phyloP scores from a whole-genome alignment of 306 rosid genomes.

The Quercus berberidifolia region DNA sequence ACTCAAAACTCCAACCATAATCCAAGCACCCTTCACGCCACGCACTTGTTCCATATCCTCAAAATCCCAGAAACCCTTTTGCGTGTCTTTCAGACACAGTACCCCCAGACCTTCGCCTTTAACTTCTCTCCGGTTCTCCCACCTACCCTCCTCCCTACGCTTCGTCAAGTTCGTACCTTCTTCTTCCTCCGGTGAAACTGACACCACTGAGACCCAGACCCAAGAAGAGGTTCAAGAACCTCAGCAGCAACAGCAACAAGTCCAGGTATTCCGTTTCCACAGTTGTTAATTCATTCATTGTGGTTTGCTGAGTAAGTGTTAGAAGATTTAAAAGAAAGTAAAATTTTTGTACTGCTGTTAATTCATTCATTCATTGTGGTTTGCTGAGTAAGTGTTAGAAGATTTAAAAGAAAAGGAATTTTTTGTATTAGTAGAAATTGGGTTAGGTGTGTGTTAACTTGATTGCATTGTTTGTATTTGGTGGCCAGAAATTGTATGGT shows the following conservation, averaged over 20 bases:
- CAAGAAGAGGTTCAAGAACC: constrained; percentile 46
- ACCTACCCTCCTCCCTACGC: constrained; percentile 31
- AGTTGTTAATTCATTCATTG: not conserved
- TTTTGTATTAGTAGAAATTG: no score
- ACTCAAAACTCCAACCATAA: constrained; percentile 34
- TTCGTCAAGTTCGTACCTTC: constrained; percentile 44
- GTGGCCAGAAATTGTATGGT: not conserved
- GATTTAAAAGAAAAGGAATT: no score
- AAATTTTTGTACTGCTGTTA: not conserved
- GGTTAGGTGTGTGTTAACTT: no score
- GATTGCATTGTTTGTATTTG: no score
- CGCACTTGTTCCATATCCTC: constrained; percentile 3
- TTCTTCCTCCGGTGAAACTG: constrained; percentile 50
- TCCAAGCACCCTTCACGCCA: constrained; percentile 30
- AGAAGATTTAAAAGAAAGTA: no score
- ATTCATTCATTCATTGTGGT: not conserved
- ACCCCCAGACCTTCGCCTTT: constrained; percentile 14
- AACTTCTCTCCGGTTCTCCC: constrained; percentile 28
- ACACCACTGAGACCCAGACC: constrained; percentile 31
- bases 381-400: not conserved
- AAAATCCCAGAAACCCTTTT: constrained; percentile 18
- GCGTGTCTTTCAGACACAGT: constrained; percentile 25
- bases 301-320: not conserved
- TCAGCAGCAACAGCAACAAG: not conserved
- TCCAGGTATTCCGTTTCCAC: constrained; percentile 8